Base-by-base conservation (phyloP, 2,329 filamentous ascomycete species). In the Exophiala mesophila region DNA sequence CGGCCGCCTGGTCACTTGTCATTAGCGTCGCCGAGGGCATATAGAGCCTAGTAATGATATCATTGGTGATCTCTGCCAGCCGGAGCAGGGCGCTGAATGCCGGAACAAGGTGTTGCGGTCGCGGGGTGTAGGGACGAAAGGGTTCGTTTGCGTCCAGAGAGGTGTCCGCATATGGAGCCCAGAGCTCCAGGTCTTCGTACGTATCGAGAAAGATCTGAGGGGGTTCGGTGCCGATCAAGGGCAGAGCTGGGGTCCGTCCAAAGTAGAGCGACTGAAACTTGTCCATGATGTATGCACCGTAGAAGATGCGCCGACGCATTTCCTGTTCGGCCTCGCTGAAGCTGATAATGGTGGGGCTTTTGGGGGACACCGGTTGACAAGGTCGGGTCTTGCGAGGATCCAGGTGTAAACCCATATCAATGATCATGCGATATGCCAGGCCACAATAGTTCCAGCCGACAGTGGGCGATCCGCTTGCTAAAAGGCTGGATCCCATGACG, bases 371-470 rank as follows among this genome's bases (percentile, higher is more conserved):
- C n/a, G n/a, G n/a, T n/a, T n/a, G n/a, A n/a, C n/a, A n/a, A 19
- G 3, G 28, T 18, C 2, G 8, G 8, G 19, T 30, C 16, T 39
- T 29, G 6, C 13, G 5, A 4, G 36, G 16, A 24, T 39, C 38
- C 30, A 66, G 38, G 47, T 66, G 64, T 9, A 60, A 62, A 3
- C 64, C 64, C 15, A 67, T 38, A 38, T 67, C 63, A 7, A 63
- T 60, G 9, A 65, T 59, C 63, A 66, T 66, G 16, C 61, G 61
- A 47, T 65, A 63, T 5, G 60, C 63, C 2, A 57, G 63, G 5
- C 63, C 63, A 5, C 56, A 64, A 8, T 63, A 35, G 42, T 50
- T 59, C 63, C 63, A 66, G 1, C 59, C 62, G 12, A 61, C 62
- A 30, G 62, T 65, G 1, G 55, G 55, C 10, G 51, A 54, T 2